Evolutionary conservation across 148 eudicot genomes (phyloP), one percentile per base, ranked within the genome.

Genomic region (Silene uniflora): DNA sequence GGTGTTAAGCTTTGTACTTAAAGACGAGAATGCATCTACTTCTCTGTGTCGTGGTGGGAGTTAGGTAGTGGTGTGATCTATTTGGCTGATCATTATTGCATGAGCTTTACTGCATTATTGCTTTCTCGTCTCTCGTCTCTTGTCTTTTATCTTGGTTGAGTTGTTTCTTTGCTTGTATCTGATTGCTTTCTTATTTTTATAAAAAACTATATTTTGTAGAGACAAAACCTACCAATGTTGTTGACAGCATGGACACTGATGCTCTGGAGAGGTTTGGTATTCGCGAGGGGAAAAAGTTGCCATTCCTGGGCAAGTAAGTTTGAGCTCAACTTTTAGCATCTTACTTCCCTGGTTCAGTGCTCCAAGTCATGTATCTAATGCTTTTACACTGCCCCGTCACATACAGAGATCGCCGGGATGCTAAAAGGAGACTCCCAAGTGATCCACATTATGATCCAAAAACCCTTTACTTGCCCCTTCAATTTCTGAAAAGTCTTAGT

Each of bases 381-480:
- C 56, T 25, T 24, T 71, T 32, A 13, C 72, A 32, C 63, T 27
- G 46, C 39, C 39, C 44, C 18, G 77, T 25, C 68, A 80, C 62
- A 61, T 60, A 47, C 79, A 95, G 99, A 73, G 78, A 84, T 71
- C 96, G 97, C 8, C 90, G 82, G 73, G 99, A 95, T 85, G 91
- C 88, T 71, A 87, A 84, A 17, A 85, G 75, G 76, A 86, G 94
- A 82, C 83, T 80, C 22, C 98, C 94, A 7, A 86, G 88, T 62
- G 98, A 95, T 83, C 79, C 75, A 42, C 80, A 91, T 83, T 95
- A 90, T 84, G 97, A 95, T 76, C 84, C 92, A 63, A 92, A 77
- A 82, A 95, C 99, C 80, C 87, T 95, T 47, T 91, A 88, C 78
- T 75, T 95, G 83, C 98, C 98, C 60, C 87, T 88, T 82, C 80